Base-by-base conservation (phyloP, 148 eudicot species). In the Hydrangea macrophylla region DNA sequence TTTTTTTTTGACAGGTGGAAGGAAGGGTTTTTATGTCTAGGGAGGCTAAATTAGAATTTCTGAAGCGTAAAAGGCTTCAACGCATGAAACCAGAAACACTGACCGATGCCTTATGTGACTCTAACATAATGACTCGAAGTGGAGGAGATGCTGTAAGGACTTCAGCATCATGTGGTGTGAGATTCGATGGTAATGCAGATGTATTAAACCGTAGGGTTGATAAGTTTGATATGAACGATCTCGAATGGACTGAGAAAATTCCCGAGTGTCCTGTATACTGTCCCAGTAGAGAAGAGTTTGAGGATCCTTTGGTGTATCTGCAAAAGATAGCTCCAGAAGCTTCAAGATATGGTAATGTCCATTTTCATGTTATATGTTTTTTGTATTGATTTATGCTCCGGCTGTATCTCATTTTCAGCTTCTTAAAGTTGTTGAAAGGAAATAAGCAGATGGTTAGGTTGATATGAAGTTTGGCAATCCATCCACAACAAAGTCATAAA, bases 311-410 rank as follows among this genome's bases (percentile, higher is more conserved):
- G 63, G 84, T 82, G 36, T 94, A 88, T 83, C 64, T 94, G 80
- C 92, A 88, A 74, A 90, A 74, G 82, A 90, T 94, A 61, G 88
- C 91, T 45, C 97, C 97, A 11, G 89, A 90, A 74, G 97, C 97
- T 65, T 88, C 97, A 31, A 90, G 78, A 85, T 88, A 80, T 78
- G 98, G 98, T 94, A 84, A 27, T 23, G 8, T 48, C 39, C 26
- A 36, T 27, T 45, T 18, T 44, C 20, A 9, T 30, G n/a, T 23
- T 31, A 15, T 8, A 50, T 65, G 27, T 12, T 17, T 3, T 35
- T 63, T 26, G 15, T 7, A 48, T 15, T 28, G 18, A 23, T 48
- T 45, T 15, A 15, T 64, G 25, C 48, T 28, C 27, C 20, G 31
- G 11, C 7, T 7, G 2, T 48, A 45, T 48, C 28, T 48, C 57